Conservation (phyloP, 116 monocot species). For the Cymodocea nodosa region DNA sequence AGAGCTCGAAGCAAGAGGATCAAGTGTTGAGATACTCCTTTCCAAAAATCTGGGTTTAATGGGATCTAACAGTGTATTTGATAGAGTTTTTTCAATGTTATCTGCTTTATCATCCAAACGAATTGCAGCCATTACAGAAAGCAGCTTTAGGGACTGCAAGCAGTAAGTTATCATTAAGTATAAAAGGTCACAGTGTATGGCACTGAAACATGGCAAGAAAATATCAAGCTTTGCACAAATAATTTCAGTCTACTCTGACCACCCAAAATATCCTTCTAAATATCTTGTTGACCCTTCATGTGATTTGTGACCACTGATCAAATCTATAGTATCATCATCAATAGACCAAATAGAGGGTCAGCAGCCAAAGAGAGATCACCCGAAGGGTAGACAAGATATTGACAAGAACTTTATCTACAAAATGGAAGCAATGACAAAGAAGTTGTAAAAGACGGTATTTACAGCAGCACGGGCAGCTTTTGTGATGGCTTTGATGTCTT, state of each 20-base stretch:
- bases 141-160: constrained; percentile 82
- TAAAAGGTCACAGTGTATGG: not conserved
- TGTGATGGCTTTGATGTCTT: constrained; percentile 86
- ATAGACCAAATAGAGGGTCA: too few species aligned
- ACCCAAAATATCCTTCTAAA: too few species aligned
- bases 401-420: too few species aligned
- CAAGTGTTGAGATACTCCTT: constrained; percentile 45
- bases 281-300: too few species aligned
- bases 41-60: constrained; percentile 18
- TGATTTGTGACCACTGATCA: too few species aligned
- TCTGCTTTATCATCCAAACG: constrained; percentile 79
- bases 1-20: constrained; percentile 83
- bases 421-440: not conserved
- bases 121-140: constrained; percentile 77
- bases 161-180: not conserved
- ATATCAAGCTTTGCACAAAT: too few species aligned
- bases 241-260: too few species aligned
- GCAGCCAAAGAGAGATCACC: too few species aligned
- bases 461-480: constrained; percentile 80
- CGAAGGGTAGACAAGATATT: too few species aligned
- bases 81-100: constrained; percentile 65
- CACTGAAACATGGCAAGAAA: too few species aligned
- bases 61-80: constrained; percentile 49
- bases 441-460: constrained; percentile 9
- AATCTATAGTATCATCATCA: too few species aligned